phyloP scores from a whole-genome alignment of 2,329 filamentous ascomycete genomes.

The Colletotrichum limetticola region DNA sequence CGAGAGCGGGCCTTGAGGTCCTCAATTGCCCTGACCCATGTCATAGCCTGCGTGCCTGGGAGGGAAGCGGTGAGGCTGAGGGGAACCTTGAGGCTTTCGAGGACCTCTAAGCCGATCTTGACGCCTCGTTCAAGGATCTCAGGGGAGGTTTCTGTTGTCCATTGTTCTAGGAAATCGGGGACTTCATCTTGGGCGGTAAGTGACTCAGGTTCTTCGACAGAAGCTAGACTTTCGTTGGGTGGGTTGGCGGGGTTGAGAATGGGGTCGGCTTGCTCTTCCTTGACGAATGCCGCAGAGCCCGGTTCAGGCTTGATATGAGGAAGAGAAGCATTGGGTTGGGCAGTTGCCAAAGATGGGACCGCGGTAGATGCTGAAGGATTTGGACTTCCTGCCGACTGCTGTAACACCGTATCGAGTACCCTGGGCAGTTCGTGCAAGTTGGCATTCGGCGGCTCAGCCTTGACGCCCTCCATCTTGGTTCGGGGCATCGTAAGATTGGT shows the following conservation, averaged over 20 bases:
- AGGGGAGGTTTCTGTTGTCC: conserved; percentile 8
- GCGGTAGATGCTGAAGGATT: background rate
- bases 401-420: background rate
- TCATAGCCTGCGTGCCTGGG: conserved; percentile 3
- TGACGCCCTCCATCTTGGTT: conserved; percentile 12
- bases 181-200: background rate
- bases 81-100: conserved; percentile 15
- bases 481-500: conserved; percentile 1
- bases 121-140: conserved; percentile 22
- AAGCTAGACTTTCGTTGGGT: background rate
- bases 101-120: conserved; percentile 13
- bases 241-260: background rate
- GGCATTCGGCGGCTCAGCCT: background rate
- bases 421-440: background rate
- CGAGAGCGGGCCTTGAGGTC: conserved; percentile 43
- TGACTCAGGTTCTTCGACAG: background rate
- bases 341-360: background rate
- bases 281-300: background rate
- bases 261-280: background rate
- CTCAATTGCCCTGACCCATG: conserved; percentile 23
- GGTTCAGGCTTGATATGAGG: background rate
- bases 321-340: background rate
- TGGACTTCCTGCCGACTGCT: background rate
- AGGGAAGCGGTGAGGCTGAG: background rate
- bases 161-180: conserved; percentile 4